Conservation (phyloP, 495 filamentous ascomycete species). For the Neurospora terricola region DNA sequence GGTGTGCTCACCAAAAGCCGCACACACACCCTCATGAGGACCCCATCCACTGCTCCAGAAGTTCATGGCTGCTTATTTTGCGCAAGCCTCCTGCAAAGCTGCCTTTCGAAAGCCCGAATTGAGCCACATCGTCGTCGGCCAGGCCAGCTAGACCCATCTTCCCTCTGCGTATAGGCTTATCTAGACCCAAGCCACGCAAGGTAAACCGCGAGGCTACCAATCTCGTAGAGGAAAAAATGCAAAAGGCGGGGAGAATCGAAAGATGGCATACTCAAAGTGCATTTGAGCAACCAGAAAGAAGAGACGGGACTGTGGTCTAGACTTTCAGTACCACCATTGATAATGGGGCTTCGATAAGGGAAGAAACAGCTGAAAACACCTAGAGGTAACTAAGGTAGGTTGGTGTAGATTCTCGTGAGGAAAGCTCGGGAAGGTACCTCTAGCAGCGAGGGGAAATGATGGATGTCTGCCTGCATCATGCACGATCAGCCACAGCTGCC, state of each 20-base stretch:
- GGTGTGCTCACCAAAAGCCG: background rate
- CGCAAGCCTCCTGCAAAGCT: background rate
- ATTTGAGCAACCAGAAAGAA: background rate
- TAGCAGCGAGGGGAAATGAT: background rate
- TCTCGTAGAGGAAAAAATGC: background rate
- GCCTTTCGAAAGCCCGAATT: background rate
- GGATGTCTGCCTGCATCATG: background rate
- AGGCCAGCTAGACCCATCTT: background rate
- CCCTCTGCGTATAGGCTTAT: background rate
- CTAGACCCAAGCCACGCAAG: background rate
- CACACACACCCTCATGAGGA: background rate
- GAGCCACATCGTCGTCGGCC: background rate
- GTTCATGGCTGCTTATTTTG: background rate
- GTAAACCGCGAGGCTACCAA: background rate
- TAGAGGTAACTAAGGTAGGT: background rate
- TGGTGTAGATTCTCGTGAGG: background rate
- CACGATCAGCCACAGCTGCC: background rate
- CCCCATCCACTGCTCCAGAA: background rate
- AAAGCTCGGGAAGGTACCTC: background rate
- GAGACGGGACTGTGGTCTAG: background rate
- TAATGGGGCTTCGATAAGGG: background rate
- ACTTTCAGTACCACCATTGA: background rate
- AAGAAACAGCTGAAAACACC: background rate
- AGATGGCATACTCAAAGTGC: background rate
- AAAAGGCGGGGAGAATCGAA: background rate